Percentiles rank a stretch among this genome's conserved stretches.
These are phyloP conservation scores for Emericellopsis cladophorae DNA, from an alignment of 2,329 filamentous ascomycete genomes.

Conservation along the genomic window DNA sequence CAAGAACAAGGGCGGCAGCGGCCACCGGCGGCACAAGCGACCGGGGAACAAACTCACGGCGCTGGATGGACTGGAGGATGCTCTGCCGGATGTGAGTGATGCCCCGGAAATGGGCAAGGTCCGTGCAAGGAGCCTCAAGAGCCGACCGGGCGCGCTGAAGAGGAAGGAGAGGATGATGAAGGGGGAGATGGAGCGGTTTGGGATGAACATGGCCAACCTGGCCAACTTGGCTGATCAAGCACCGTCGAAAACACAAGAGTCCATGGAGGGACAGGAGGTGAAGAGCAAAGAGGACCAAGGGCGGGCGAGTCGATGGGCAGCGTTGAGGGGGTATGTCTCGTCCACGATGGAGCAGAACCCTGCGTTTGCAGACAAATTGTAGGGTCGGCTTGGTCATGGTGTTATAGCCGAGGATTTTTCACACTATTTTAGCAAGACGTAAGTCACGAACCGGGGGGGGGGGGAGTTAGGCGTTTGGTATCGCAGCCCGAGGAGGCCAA, in stretches of 20 bases:
- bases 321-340: constrained; percentile 71
- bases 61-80: constrained; percentile 66
- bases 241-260: constrained; percentile 5
- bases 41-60: constrained; percentile 69
- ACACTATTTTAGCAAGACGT: no score
- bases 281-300: constrained; percentile 3
- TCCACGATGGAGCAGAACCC: constrained; percentile 82
- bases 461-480: no score
- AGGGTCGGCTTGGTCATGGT: no score
- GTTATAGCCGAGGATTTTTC: no score
- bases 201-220: constrained; percentile 69
- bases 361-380: constrained; percentile 40
- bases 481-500: no score
- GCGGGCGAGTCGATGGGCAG: constrained; percentile 56
- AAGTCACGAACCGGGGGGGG: no score
- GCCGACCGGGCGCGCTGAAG: constrained; percentile 68
- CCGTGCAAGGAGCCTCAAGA: constrained; percentile 61
- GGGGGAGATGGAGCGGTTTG: constrained; percentile 74
- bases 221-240: constrained; percentile 19
- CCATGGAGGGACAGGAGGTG: neutral
- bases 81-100: constrained; percentile 51
- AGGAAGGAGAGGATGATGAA: constrained; percentile 68
- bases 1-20: neutral
- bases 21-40: constrained; percentile 25
- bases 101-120: constrained; percentile 45